A percentile compares a stretch with the other conserved stretches of the same genome.
phyloP scores from a whole-genome alignment of 2,329 filamentous ascomycete genomes.

The Neonectria coccinea region DNA sequence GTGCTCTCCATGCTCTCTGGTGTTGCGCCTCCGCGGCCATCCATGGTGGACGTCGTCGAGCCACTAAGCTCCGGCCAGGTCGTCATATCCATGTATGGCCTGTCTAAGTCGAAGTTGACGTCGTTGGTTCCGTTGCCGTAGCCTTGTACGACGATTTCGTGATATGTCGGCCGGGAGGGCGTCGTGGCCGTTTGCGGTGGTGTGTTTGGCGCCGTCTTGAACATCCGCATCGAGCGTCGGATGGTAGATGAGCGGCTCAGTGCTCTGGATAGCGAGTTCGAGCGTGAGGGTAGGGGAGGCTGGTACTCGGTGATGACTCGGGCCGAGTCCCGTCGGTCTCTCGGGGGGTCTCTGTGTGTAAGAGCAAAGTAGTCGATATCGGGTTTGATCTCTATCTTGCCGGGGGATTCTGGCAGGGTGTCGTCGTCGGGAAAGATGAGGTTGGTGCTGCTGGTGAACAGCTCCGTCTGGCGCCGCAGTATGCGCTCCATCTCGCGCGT shows the following conservation, averaged over 20 bases:
- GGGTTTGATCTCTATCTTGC: conserved; percentile 60
- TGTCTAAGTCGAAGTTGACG: conserved; percentile 44
- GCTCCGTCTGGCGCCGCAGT: conserved; percentile 46
- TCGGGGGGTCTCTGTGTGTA: conserved; percentile 48
- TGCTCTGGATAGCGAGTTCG: conserved; percentile 47
- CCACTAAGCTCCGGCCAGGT: conserved; percentile 39
- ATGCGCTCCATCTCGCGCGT: conserved; percentile 45
- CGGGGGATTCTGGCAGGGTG: conserved; percentile 14
- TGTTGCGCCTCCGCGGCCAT: conserved; percentile 33
- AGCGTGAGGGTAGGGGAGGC: conserved; percentile 38
- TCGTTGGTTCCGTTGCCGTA: conserved; percentile 66
- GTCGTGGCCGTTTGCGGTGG: conserved; percentile 33
- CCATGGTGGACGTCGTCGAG: conserved; percentile 40
- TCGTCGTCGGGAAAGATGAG: conserved; percentile 29
- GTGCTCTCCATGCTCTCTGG: conserved; percentile 46
- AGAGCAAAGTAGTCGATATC: conserved; percentile 68
- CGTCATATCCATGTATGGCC: conserved; percentile 19
- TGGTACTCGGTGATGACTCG: conserved; percentile 35
- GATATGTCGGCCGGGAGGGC: conserved; percentile 48
- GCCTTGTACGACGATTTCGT: conserved; percentile 65
- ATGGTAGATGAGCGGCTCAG: conserved; percentile 51
- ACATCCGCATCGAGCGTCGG: conserved; percentile 50
- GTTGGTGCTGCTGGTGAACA: conserved; percentile 31
- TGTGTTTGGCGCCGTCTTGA: conserved; percentile 41
- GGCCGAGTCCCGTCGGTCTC: conserved; percentile 21